Conservation (phyloP, 768 basidiomycete species). For the Leucocoprinus birnbaumii region DNA sequence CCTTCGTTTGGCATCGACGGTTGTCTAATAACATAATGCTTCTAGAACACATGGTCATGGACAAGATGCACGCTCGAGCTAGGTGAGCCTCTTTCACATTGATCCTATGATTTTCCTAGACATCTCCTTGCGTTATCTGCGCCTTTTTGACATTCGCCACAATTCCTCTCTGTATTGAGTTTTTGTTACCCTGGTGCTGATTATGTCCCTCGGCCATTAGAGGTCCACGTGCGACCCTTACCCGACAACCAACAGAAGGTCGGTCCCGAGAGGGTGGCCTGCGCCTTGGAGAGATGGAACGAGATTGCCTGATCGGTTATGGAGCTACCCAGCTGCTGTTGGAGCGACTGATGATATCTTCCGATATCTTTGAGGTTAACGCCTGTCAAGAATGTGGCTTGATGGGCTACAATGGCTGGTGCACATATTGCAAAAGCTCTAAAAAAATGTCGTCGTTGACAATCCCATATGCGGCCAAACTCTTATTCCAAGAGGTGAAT, state of each 20-base stretch:
- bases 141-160: background rate
- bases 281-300: slow-evolving; percentile 98
- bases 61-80: slow-evolving; percentile 99
- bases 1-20: background rate
- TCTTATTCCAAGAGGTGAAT: slow-evolving; percentile 85
- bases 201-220: slow-evolving; percentile 34
- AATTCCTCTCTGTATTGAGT: slow-evolving; percentile 11
- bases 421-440: slow-evolving; percentile 96
- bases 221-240: slow-evolving; percentile 94
- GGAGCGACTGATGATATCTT: slow-evolving; percentile 98
- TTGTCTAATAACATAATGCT: background rate
- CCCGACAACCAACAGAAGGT: slow-evolving; percentile 97
- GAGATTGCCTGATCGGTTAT: slow-evolving; percentile 96
- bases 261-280: slow-evolving; percentile 96
- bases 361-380: slow-evolving; percentile 96
- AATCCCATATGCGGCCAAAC: slow-evolving; percentile 94
- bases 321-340: slow-evolving; percentile 97
- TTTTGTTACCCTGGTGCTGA: background rate
- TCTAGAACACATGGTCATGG: slow-evolving; percentile 97
- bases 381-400: slow-evolving; percentile 94
- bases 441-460: slow-evolving; percentile 95
- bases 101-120: background rate
- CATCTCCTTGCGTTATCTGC: slow-evolving; percentile 2
- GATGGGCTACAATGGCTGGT: slow-evolving; percentile 95
- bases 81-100: slow-evolving; percentile 46